Evolutionary conservation across 2,329 filamentous ascomycete species (phyloP), one percentile per base, ranked within the genome.

Genomic region (Keithomyces neogunnii): DNA sequence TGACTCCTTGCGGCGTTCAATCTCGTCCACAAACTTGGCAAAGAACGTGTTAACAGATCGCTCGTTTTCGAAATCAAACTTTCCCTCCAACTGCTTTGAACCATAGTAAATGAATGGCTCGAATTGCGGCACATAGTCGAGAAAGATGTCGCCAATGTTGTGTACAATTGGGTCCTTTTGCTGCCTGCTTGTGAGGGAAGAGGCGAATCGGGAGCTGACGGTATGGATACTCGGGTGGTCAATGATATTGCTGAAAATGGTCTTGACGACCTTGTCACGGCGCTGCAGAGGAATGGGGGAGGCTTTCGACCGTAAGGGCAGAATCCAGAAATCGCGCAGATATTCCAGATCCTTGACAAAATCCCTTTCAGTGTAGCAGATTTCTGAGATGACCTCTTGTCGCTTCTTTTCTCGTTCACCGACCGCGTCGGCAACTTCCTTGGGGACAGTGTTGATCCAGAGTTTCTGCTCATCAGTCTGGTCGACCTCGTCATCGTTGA

Each of bases 301-400:
- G 13, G 80, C 78, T 55, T 86, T 84, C 31, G 86, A 88, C 47
- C 90, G 84, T 52, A 99, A 72, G 8, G 93, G 93, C 59, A 93
- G 81, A 73, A 99, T 96, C 93, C 93, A 99, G 75, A 97, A 99
- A 72, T 99, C 93, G 55, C 93, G 84, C 32, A 99, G 76, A 65
- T 99, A 99, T 69, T 99, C 93, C 61, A 99, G 75, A 69, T 99
- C 93, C 73, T 99, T 99, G 65, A 99, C 93, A 62, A 99, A 99
- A 71, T 99, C 93, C 60, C 93, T 83, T 68, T 99, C 93, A 0
- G 93, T 99, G 71, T 99, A 99, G 83, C 95, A 96, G 55, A 97
- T 85, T 67, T 99, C 93, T 5, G 92, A 96, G 54, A 99, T 96
- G 60, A 99, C 88, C 65, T 99, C 93, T 66, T 99, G 93, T 44